A percentile compares a stretch with the other conserved stretches of the same genome.
phyloP scores from a whole-genome alignment of 441 rosid genomes.

The Gossypium schwendimanii region DNA sequence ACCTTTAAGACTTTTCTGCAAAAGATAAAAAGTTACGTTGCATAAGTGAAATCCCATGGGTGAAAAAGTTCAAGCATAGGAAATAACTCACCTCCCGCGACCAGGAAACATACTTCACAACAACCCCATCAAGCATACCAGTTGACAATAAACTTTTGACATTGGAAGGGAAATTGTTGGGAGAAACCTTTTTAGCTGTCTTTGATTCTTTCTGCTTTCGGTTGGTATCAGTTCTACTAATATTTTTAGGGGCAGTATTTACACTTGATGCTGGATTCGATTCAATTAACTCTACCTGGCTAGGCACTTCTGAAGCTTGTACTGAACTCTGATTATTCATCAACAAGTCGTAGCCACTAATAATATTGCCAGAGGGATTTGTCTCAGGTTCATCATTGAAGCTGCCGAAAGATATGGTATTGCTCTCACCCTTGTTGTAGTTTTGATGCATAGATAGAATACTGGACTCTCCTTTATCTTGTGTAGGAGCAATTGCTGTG shows the following conservation, averaged over 20 bases:
- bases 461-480: conserved; percentile 29
- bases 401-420: conserved; percentile 27
- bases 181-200: conserved; percentile 29
- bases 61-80: neutral
- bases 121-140: conserved; percentile 43
- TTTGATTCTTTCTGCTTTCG: conserved; percentile 32
- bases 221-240: conserved; percentile 16
- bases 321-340: conserved; percentile 23
- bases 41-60: neutral
- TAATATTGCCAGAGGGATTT: conserved; percentile 26
- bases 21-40: neutral
- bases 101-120: conserved; percentile 48
- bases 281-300: conserved; percentile 20
- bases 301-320: conserved; percentile 24
- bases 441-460: conserved; percentile 32
- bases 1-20: conserved; percentile 36
- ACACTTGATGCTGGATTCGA: conserved; percentile 16
- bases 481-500: conserved; percentile 19
- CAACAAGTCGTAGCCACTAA: conserved; percentile 27
- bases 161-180: conserved; percentile 41
- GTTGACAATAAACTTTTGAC: conserved; percentile 47
- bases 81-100: conserved; percentile 34
- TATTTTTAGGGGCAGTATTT: conserved; percentile 19
- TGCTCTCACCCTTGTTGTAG: conserved; percentile 27
- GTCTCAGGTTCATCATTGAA: conserved; percentile 33